These are phyloP conservation scores for Cordyceps cicadae DNA, from an alignment of 2,329 filamentous ascomycete species.

Conservation along the genomic window DNA sequence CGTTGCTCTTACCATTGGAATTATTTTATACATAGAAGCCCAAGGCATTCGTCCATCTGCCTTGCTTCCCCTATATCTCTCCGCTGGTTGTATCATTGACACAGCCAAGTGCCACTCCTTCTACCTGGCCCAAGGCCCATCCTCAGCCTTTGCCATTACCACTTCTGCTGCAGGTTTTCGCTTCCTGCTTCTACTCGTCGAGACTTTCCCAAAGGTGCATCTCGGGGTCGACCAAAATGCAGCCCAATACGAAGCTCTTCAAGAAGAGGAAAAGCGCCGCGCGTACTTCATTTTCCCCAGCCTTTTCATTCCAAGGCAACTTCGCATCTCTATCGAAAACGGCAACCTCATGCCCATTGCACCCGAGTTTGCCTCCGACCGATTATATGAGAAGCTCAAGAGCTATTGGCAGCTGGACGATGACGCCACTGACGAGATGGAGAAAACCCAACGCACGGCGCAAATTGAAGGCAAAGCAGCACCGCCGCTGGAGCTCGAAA, in stretches of 20 bases:
- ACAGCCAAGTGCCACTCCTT: conserved; percentile 1
- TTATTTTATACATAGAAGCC: conserved; percentile 5
- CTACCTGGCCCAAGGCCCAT: not conserved
- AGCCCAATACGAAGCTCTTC: not conserved
- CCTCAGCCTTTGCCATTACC: not conserved
- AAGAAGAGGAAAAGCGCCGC: not conserved
- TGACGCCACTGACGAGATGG: not conserved
- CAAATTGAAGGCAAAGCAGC: not conserved
- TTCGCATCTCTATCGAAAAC: conserved; percentile 8
- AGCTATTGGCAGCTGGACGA: not conserved
- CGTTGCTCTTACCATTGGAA: not conserved
- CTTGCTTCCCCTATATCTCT: not conserved
- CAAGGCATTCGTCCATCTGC: not conserved
- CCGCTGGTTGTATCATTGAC: not conserved
- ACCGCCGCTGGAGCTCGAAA: not conserved
- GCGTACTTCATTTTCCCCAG: not conserved
- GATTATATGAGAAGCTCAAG: conserved; percentile 1
- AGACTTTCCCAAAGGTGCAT: not conserved
- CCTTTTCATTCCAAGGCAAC: not conserved
- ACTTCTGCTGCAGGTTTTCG: not conserved
- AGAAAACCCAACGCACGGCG: not conserved
- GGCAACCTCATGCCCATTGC: conserved; percentile 7
- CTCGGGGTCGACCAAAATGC: not conserved
- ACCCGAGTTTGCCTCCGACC: conserved; percentile 1
- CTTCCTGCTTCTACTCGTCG: not conserved